These are phyloP conservation scores for Pholiota microspora DNA, from an alignment of 768 basidiomycete genomes.

Conservation along the genomic window DNA sequence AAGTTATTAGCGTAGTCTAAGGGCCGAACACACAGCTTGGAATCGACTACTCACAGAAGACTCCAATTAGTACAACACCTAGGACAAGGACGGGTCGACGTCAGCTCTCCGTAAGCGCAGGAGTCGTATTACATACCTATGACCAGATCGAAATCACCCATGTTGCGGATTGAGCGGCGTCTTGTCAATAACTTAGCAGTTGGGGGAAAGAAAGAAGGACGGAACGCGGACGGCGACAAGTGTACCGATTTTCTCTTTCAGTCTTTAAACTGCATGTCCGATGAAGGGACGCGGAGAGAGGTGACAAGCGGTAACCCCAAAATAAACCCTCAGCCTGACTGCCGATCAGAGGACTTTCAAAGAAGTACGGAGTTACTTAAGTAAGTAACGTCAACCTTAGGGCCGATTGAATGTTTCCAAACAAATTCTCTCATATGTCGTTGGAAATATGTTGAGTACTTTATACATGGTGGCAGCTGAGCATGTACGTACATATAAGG, in stretches of 20 bases:
- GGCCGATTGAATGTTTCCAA: not conserved
- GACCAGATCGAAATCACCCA: constrained; percentile 26
- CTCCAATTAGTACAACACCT: constrained; percentile 27
- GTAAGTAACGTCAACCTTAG: not conserved
- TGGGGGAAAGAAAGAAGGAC: not conserved
- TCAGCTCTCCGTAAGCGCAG: not conserved
- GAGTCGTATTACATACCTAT: constrained; percentile 18
- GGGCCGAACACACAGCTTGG: too few relatives aligned
- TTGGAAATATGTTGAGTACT: too few relatives aligned
- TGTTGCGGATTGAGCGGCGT: constrained; percentile 5
- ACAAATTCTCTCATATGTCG: not conserved
- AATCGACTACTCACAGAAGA: constrained; percentile 21
- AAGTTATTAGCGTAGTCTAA: too few relatives aligned
- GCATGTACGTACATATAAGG: too few relatives aligned
- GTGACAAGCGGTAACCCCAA: constrained; percentile 7
- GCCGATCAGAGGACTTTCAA: constrained; percentile 4
- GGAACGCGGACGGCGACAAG: not conserved
- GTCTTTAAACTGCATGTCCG: not conserved
- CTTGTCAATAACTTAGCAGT: not conserved
- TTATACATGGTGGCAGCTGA: too few relatives aligned
- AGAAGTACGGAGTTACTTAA: not conserved
- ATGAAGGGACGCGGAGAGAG: constrained; percentile 11
- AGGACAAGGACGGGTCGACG: not conserved
- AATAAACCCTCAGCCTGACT: not conserved
- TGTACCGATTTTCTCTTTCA: not conserved